These are phyloP conservation scores for Phytophthora capsici DNA, from an alignment of 352 stramenopile species.

Conservation along the genomic window DNA sequence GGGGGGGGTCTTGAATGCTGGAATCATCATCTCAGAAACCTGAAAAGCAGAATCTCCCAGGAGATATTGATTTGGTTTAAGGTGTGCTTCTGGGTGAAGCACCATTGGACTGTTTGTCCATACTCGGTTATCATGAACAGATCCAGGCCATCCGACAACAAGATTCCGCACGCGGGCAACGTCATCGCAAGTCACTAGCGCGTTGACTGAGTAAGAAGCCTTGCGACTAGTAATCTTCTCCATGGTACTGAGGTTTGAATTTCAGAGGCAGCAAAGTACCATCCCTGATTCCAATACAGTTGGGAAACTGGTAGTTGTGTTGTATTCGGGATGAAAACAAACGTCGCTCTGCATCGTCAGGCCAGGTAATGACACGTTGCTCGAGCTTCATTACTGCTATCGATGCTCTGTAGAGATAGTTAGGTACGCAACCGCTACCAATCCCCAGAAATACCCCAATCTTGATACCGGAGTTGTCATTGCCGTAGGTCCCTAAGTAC, in stretches of 20 bases:
- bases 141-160: constrained; percentile 31
- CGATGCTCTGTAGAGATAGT: constrained; percentile 28
- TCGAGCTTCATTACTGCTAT: constrained; percentile 7
- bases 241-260: constrained; percentile 22
- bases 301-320: constrained; percentile 27
- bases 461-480: constrained; percentile 27
- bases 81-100: constrained; percentile 1
- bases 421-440: constrained; percentile 18
- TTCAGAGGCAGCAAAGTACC: constrained; percentile 32
- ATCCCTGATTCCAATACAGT: constrained; percentile 32
- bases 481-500: constrained; percentile 34
- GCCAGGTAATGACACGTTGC: background rate
- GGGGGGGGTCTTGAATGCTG: constrained; percentile 28
- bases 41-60: constrained; percentile 35
- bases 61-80: constrained; percentile 22
- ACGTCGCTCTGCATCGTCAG: constrained; percentile 6
- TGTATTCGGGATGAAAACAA: constrained; percentile 19
- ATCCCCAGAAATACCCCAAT: constrained; percentile 35
- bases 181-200: constrained; percentile 25
- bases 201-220: constrained; percentile 24
- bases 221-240: constrained; percentile 38
- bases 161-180: constrained; percentile 24
- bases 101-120: constrained; percentile 32
- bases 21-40: constrained; percentile 23
- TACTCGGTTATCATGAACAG: constrained; percentile 33